Base-by-base conservation (phyloP, 345 rosid genomes). In the Eucalyptus sideroxylon region DNA sequence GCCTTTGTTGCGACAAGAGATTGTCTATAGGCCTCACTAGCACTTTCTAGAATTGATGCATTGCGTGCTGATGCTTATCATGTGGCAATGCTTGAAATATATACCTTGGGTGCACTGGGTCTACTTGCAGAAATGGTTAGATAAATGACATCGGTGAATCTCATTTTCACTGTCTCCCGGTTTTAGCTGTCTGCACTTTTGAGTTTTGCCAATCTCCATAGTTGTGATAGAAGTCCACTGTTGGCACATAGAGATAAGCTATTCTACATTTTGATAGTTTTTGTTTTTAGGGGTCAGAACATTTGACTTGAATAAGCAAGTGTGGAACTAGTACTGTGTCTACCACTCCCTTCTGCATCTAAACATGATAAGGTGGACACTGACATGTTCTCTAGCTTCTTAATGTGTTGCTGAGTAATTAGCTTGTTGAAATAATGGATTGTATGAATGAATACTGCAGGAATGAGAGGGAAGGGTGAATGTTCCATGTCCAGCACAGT, bases 401-500 rank as follows among this genome's bases (percentile, higher is more conserved):
- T 56, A 24, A 56, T 56, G 30, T 8, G 62, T 56, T 56, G 62
- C 6, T 5, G 14, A 56, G 62, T 10, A 56, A 24, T 56, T 56
- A 10, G 5, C 62, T 56, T 24, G 6, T 24, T 56, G 30, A 56
- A 56, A 56, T 9, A 10, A 56, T 56, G 62, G 13, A 56, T 5
- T 56, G 14, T 56, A 56, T 56, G 6, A 56, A 24, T 56, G 44
- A 56, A 5, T 87, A 50, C 45, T 86, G 91, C 90, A 96, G 97
- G 99, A 95, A 60, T 98, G 99, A 98, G 97, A 96, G 90, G 99
- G 97, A 13, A 95, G 98, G 92, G 50, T 93, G 69, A 83, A 95
- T 55, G 95, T 95, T 90, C 97, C 45, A 97, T 97, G 98, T 98
- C 98, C 3, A 97, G 95, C 88, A 94, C 95, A 11, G 98, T 95